These are phyloP conservation scores for Talaromyces piceae DNA, from an alignment of 2,329 filamentous ascomycete genomes.

Conservation along the genomic window DNA sequence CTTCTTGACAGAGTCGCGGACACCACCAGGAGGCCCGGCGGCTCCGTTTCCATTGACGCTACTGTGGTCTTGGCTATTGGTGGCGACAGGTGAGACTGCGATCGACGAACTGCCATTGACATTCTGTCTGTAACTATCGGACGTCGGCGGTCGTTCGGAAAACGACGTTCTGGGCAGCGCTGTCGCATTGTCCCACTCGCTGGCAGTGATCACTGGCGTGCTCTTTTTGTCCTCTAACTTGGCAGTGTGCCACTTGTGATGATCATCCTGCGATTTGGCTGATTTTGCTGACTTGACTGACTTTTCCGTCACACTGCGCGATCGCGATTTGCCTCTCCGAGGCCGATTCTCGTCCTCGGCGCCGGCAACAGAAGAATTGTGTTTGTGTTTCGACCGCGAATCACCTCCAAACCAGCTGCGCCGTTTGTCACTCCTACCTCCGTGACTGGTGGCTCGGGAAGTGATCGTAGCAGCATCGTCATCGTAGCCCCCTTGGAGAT, in stretches of 20 bases:
- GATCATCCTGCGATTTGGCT: constrained; percentile 3
- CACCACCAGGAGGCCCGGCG: constrained; percentile 17
- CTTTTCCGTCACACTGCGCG: constrained; percentile 12
- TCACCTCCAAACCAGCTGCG: constrained; percentile 35
- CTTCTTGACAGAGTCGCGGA: constrained; percentile 63
- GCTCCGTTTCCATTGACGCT: not conserved
- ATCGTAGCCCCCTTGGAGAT: constrained; percentile 15
- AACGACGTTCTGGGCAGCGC: constrained; percentile 28
- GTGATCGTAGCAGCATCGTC: constrained; percentile 31
- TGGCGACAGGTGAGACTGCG: constrained; percentile 1
- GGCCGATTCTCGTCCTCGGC: constrained; percentile 6
- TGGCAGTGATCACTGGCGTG: constrained; percentile 5
- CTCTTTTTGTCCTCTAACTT: constrained; percentile 12
- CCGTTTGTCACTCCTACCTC: constrained; percentile 29
- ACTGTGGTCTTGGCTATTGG: constrained; percentile 19
- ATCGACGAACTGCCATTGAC: constrained; percentile 5
- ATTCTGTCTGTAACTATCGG: constrained; percentile 19
- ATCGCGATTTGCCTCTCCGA: constrained; percentile 17
- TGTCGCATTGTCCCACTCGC: constrained; percentile 25
- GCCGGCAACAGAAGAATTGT: constrained; percentile 1
- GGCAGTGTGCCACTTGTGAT: constrained; percentile 10
- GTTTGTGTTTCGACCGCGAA: constrained; percentile 22
- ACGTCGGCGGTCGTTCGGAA: constrained; percentile 26
- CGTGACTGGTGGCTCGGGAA: constrained; percentile 30
- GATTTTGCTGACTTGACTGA: constrained; percentile 6